Base-by-base conservation (phyloP, 2,329 filamentous ascomycete species). In the Ophiostoma sp. region DNA sequence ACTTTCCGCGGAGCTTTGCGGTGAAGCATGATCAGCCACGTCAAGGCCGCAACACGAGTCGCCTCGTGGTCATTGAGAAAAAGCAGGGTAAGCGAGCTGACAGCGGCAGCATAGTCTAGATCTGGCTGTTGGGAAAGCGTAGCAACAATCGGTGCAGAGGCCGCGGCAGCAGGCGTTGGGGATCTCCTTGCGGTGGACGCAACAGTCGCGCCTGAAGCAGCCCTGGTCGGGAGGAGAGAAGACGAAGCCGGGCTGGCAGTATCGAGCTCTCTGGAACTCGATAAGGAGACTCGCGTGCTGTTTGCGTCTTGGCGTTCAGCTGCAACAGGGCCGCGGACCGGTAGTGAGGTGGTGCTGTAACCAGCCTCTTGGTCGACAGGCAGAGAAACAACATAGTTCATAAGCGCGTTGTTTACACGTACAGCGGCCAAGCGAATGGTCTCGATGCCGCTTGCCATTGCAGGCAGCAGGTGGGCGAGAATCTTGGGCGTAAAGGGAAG, bases 1-100 rank as follows among this genome's bases (percentile, higher is more conserved):
- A 97, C 91, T 76, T 97, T 97, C 67, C 90, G 86, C 0, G 95
- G 95, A 3, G 95, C 94, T 81, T 97, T 98, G 72, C 92, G 87
- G 77, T 99, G 95, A 55, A 99, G 83, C 94, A 98, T 98, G 69
- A 98, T 95, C 68, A 99, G 84, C 95, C 95, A 99, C 5, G 91
- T 94, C 70, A 99, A 82, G 16, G 95, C 93, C 49, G 93, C 94
- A 41, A 98, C 93, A 70, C 95, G 87, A 2, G 95, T 99, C 41
- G 92, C 93, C 80, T 99, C 96, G 75, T 98, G 92, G 74, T 99
- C 94, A 75, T 99, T 97, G 66, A 99, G 81, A 75, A 99, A 98
- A 67, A 98, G 87, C 7, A 98, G 80, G 0, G 94, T 99, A 55
- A 99, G 84, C 8, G 94, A 95, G 77, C 90, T 96, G 65, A 99